phyloP scores from a whole-genome alignment of 2,329 filamentous ascomycete species.

The Pezicula neosporulosa region DNA sequence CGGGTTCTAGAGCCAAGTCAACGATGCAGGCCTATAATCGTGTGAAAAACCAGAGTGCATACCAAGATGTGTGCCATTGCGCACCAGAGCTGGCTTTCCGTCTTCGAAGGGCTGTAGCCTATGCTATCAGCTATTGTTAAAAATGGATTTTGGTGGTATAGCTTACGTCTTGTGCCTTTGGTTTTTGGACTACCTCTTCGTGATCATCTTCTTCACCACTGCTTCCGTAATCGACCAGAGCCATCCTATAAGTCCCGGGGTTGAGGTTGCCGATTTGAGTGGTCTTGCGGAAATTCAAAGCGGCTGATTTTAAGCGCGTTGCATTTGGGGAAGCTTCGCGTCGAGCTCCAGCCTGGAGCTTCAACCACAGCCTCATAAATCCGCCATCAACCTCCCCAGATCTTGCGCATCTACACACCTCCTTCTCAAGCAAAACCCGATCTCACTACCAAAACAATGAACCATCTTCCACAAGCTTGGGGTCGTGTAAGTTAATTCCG shows the following conservation, averaged over 20 bases:
- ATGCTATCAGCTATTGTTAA: slow-evolving; percentile 16
- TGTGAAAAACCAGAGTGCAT: not conserved
- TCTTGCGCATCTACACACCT: slow-evolving; percentile 2
- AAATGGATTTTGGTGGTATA: not conserved
- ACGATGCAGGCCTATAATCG: not conserved
- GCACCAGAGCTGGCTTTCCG: slow-evolving; percentile 6
- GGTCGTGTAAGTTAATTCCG: slow-evolving; percentile 55
- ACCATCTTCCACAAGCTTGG: slow-evolving; percentile 71
- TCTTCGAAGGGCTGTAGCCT: slow-evolving; percentile 14
- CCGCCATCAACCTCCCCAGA: slow-evolving; percentile 4
- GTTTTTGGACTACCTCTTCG: slow-evolving; percentile 9
- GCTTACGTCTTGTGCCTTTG: slow-evolving; percentile 15
- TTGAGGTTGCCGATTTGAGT: not conserved
- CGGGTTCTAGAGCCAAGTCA: slow-evolving; percentile 13
- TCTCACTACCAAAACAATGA: slow-evolving; percentile 44
- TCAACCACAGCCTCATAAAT: not conserved
- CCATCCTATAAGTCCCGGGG: slow-evolving; percentile 16
- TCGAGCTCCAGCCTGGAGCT: slow-evolving; percentile 17
- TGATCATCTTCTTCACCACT: slow-evolving; percentile 32
- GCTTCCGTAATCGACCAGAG: slow-evolving; percentile 34
- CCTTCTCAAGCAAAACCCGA: slow-evolving; percentile 2
- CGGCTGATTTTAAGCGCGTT: slow-evolving; percentile 9
- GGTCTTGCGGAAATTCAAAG: not conserved
- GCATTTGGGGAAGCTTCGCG: slow-evolving; percentile 10
- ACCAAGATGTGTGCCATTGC: slow-evolving; percentile 17